These are phyloP conservation scores for Escovopsis weberi DNA, from an alignment of 2,329 filamentous ascomycete species.

Conservation along the genomic window DNA sequence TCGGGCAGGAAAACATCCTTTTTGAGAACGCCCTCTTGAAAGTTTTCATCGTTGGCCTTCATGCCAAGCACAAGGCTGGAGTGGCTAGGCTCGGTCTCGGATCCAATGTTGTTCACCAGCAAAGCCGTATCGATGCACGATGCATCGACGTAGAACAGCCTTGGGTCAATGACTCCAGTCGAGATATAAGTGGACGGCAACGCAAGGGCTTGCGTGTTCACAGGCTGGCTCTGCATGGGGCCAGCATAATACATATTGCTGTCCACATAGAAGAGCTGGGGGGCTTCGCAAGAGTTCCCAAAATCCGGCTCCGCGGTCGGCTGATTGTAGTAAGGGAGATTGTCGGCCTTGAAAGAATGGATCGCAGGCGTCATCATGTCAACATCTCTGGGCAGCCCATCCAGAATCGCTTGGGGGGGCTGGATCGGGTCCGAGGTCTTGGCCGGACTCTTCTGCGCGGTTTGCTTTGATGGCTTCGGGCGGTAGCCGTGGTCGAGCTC, in stretches of 20 bases:
- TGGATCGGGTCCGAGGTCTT: neutral
- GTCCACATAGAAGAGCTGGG: neutral
- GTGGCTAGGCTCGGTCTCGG: neutral
- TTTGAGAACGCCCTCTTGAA: neutral
- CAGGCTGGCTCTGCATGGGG: neutral
- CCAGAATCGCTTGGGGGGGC: neutral
- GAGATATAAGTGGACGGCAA: neutral
- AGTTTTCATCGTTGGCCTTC: neutral
- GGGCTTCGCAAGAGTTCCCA: neutral
- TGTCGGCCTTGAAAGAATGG: neutral
- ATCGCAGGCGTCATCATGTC: neutral
- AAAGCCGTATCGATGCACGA: conserved; percentile 6
- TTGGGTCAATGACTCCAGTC: neutral
- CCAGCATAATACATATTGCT: neutral
- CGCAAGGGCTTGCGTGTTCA: too few species aligned
- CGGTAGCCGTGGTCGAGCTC: conserved; percentile 25
- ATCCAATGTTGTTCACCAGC: neutral
- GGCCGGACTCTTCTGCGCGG: neutral
- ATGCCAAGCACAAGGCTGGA: neutral
- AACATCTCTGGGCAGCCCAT: neutral
- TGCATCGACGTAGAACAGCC: neutral
- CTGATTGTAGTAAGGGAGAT: too few species aligned
- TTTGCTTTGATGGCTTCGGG: neutral
- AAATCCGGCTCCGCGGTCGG: too few species aligned
- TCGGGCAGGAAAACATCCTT: conserved; percentile 5